Percentiles rank a stretch among this genome's conserved stretches.
Evolutionary conservation across 805 yeast genomes (phyloP).

Genomic region (Metschnikowia koreensis): DNA sequence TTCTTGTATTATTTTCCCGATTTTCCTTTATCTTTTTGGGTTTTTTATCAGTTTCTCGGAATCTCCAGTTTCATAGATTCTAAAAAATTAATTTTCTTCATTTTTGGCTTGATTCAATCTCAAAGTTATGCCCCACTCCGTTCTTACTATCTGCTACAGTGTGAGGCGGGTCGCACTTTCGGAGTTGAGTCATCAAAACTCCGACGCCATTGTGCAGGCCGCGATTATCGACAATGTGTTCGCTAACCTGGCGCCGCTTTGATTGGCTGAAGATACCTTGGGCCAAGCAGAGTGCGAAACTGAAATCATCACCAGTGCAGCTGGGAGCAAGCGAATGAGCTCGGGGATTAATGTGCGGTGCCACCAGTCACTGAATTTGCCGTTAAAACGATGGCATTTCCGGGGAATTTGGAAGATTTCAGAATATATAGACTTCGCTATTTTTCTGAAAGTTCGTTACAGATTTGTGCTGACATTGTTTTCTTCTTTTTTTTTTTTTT

Average conservation of each 20-base stretch:
- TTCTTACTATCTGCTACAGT: no score
- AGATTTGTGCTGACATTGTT: not conserved
- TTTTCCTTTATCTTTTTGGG: not conserved
- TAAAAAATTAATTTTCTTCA: no score
- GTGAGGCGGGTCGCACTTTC: not conserved
- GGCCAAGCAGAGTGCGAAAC: not conserved
- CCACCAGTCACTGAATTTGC: not conserved
- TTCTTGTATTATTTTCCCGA: no score
- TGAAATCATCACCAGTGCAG: not conserved
- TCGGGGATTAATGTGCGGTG: not conserved
- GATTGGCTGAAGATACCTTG: conserved; percentile 12
- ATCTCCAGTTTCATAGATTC: no score
- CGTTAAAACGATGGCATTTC: not conserved
- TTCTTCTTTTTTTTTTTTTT: no score
- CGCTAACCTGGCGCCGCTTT: not conserved
- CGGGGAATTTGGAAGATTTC: not conserved
- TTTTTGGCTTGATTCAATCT: no score
- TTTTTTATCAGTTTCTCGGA: no score
- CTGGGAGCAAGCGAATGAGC: not conserved
- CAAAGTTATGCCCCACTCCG: no score
- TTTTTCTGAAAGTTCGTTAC: not conserved
- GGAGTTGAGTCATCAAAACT: conserved; percentile 14
- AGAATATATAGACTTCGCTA: not conserved
- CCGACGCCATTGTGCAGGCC: conserved; percentile 10
- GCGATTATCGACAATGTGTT: not conserved